These are phyloP conservation scores for Apostasia ramifera DNA, from an alignment of 106 monocot genomes.

Conservation along the genomic window DNA sequence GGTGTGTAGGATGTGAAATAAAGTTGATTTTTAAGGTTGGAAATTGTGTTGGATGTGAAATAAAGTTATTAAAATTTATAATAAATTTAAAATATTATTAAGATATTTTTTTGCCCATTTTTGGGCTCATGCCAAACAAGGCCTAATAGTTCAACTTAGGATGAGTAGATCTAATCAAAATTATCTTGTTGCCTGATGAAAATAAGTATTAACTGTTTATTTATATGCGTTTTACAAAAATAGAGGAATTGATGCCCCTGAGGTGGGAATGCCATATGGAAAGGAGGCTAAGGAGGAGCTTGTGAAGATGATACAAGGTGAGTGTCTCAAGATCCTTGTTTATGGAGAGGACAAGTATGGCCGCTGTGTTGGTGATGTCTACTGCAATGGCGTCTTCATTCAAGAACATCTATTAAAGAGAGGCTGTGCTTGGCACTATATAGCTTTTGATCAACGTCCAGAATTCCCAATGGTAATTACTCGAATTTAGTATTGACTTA, in stretches of 20 bases:
- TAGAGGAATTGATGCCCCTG: conserved; percentile 79
- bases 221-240: background rate
- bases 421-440: conserved; percentile 57
- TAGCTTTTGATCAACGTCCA: conserved; percentile 38
- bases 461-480: conserved; percentile 29
- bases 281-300: conserved; percentile 50
- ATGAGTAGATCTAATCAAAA: too few species aligned
- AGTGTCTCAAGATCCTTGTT: conserved; percentile 27
- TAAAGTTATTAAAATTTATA: too few species aligned
- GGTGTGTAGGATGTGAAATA: too few species aligned
- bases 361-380: conserved; percentile 46
- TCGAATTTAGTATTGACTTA: too few species aligned
- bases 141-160: too few species aligned
- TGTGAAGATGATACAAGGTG: conserved; percentile 36
- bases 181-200: too few species aligned
- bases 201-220: too few species aligned
- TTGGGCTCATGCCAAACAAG: too few species aligned
- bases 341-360: conserved; percentile 41
- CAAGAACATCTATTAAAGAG: conserved; percentile 56
- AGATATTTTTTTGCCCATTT: too few species aligned
- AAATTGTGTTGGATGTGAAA: too few species aligned
- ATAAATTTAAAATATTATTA: too few species aligned
- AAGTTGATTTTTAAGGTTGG: too few species aligned
- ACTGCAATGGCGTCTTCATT: conserved; percentile 27
- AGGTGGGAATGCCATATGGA: conserved; percentile 45